Base-by-base conservation (phyloP, 495 filamentous ascomycete species). In the Aspergillus sclerotiicarbonarius region DNA sequence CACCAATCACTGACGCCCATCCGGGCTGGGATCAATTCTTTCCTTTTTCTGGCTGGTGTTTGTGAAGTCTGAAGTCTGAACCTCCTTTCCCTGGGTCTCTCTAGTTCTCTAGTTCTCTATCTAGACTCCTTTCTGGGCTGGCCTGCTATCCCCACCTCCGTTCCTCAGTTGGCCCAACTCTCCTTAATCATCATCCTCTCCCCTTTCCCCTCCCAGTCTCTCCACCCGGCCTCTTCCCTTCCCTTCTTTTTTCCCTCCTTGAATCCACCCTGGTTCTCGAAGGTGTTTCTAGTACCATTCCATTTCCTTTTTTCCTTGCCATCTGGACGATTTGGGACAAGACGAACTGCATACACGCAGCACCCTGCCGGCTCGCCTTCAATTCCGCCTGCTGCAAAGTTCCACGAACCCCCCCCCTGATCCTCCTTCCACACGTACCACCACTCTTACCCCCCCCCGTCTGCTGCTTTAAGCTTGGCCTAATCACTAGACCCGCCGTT, bases 401-500 rank as follows among this genome's bases (percentile, higher is more conserved):
- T 62, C 59, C 59, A 66, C 60, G 59, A 62, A 61, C 64, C 51
- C 51, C 57, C 57, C 64, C 61, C 64, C 56, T 60, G 61, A 64
- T 60, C 62, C 59, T 57, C 57, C 41, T 53, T 32, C 49, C 51
- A 35, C 58, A 29, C n/a, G 19, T 20, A 47, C 20, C 45, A 6
- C 46, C 13, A 29, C 46, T 50, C 53, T 58, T 61, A 58, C 61
- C 49, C 46, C 47, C 58, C 62, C 58, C 62, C 54, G 49, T 63
- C 62, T 57, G 57, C 59, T 54, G 57, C 61, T 63, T 66, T 62
- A 68, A 68, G 66, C 63, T 68, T 66, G 63, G 63, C 61, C 63
- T 62, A 63, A 57, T 66, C 57, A 53, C 63, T 64, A 60, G 65
- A 68, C 66, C 66, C 66, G 66, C 66, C 51, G 63, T 62, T 68